Evolutionary conservation across 2,329 filamentous ascomycete species (phyloP), one percentile per base, ranked within the genome.

Genomic region (Paecilomyces sp.): DNA sequence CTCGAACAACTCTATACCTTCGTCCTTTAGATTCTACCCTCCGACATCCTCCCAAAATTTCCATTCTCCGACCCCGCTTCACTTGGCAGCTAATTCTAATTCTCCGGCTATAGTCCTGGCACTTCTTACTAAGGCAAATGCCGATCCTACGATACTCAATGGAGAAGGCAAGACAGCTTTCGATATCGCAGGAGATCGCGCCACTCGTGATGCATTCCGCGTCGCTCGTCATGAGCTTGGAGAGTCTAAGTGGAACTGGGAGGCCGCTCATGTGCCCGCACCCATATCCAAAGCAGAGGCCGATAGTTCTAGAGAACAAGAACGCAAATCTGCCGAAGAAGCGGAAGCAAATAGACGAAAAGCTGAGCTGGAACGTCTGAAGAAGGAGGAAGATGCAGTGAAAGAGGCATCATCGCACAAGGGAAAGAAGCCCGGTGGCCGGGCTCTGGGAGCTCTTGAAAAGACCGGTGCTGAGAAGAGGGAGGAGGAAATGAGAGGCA

Each of bases 121-220:
- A 0, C 83, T 99, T 1, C 80, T 99, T 0, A 79, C 83, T 0
- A 92, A 93, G 74, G 88, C 82, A 3, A 81, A 81, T 1, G 89
- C 91, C 1, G 85, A 96, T 67, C 94, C 94, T 0, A 87, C 86
- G 0, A 58, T 87, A 1, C 73, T 74, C 28, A 96, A 89, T 69
- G 79, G 74, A 2, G 91, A 97, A 62, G 89, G 88, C n/a, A 92
- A 89, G 72, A 89, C 90, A 0, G 77, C 94, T 0, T 97, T 96
- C 71, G 91, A 96, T 58, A 83, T 99, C 1, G 86, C 91, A 0
- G 91, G 93, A 51, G 92, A 97, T 71, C 85, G 92, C 3, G 76
- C 87, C 1, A 97, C 92, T 0, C 86, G 93, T 1, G 92, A 97
- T 70, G 90, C 92, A 0, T 99, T 99, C 77, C 89, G 94, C 1